A percentile compares a stretch with the other conserved stretches of the same genome.
Conservation (phyloP, 495 filamentous ascomycete species). For the Lasiosphaeria miniovina region DNA sequence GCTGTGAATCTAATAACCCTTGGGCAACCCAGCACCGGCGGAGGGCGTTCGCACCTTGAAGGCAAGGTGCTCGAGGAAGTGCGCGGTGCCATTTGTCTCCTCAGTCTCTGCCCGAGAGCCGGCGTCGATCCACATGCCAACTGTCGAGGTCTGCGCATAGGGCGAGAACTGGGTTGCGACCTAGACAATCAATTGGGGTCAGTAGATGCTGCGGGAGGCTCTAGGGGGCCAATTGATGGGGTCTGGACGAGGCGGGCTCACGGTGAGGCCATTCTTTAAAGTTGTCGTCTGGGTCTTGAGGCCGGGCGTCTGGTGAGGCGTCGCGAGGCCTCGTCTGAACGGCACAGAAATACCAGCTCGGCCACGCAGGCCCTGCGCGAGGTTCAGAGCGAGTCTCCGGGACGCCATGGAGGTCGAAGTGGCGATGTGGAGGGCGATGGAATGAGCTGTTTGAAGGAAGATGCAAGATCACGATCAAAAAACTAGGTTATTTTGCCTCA, state of each 20-base stretch:
- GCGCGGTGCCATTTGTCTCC: slow-evolving; percentile 96
- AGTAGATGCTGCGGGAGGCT: slow-evolving; percentile 18
- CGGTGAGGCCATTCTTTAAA: slow-evolving; percentile 93
- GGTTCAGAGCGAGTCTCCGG: slow-evolving; percentile 83
- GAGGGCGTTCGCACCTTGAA: slow-evolving; percentile 73
- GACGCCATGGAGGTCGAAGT: slow-evolving; percentile 75
- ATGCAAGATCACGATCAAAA: slow-evolving; percentile 27
- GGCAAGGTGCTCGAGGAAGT: slow-evolving; percentile 98
- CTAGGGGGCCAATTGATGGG: slow-evolving; percentile 29
- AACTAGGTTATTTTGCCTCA: slow-evolving; percentile 38
- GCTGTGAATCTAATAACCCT: background rate
- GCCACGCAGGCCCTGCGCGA: slow-evolving; percentile 81
- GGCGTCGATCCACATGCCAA: slow-evolving; percentile 99
- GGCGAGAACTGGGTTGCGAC: slow-evolving; percentile 97
- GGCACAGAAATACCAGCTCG: slow-evolving; percentile 70
- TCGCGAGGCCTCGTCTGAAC: slow-evolving; percentile 79
- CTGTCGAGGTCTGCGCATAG: slow-evolving; percentile 96
- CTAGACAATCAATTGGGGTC: slow-evolving; percentile 51
- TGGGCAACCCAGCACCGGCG: background rate
- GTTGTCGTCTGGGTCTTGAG: slow-evolving; percentile 91
- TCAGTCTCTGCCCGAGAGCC: slow-evolving; percentile 97
- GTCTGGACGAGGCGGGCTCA: slow-evolving; percentile 44
- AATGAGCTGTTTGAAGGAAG: slow-evolving; percentile 48
- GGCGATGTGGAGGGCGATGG: slow-evolving; percentile 21
- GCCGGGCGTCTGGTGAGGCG: slow-evolving; percentile 58